Percentiles rank a stretch among this genome's conserved stretches.
Conservation (phyloP, 768 basidiomycete species). For the Rhizopogon vulgaris region DNA sequence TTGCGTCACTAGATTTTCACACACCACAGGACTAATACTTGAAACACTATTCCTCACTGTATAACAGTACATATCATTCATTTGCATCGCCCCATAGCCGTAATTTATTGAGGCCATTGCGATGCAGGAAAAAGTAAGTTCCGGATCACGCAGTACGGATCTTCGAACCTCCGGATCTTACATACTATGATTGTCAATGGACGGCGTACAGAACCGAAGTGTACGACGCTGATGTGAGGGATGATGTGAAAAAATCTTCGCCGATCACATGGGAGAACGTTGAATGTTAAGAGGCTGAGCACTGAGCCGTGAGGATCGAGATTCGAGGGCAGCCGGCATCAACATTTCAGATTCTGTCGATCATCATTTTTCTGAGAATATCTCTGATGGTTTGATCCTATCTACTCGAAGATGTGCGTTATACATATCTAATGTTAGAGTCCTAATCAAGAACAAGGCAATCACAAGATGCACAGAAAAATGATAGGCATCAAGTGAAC, state of each 20-base stretch:
- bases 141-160: neutral
- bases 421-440: neutral
- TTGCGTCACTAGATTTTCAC: conserved; percentile 1
- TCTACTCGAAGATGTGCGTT: neutral
- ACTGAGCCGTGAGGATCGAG: too few relatives aligned
- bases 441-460: neutral
- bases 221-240: neutral
- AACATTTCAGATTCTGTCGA: neutral
- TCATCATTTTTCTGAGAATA: neutral
- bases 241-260: neutral
- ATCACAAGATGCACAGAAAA: conserved; percentile 1
- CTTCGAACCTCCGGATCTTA: neutral
- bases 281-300: neutral
- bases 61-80: conserved; percentile 3
- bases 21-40: neutral
- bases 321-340: neutral
- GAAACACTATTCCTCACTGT: neutral
- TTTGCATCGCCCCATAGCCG: conserved; percentile 9
- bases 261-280: neutral
- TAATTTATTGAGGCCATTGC: neutral
- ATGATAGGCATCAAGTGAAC: neutral
- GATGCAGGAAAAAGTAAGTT: neutral
- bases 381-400: neutral
- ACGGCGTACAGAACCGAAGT: neutral
- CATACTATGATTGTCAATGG: neutral